Base-by-base conservation (phyloP, 441 rosid species). In the Populus trichocarpa region DNA sequence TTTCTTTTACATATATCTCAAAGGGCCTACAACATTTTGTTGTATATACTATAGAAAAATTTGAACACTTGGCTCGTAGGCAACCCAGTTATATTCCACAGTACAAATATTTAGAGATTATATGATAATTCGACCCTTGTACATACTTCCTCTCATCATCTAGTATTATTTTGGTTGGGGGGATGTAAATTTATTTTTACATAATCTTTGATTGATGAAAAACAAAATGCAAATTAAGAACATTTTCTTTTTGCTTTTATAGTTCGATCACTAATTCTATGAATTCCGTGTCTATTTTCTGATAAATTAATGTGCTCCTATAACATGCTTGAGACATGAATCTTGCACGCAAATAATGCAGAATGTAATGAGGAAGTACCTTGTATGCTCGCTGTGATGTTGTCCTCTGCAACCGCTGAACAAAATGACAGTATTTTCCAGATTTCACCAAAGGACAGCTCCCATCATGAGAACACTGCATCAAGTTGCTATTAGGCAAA, bases 401-500 rank as follows among this genome's bases (percentile, higher is more conserved):
- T 69, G 98, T 96, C 85, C 99, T 90, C 87, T 94, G 94, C 88
- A 94, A 81, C 46, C 95, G 93, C 85, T 96, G 98, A 80, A 85
- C 95, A 83, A 94, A 94, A 88, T 96, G 99, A 79, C 97, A 94
- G 80, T 92, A 96, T 81, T 96, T 96, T 77, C 82, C 94, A 53
- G 95, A 85, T 72, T 91, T 92, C 82, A 85, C 93, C 88, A 94
- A 79, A 18, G 97, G 93, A 80, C 98, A 96, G 26, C 50, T 84
- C 73, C 99, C 98, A 79, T 94, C 98, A 85, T 96, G 98, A 79
- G 99, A 89, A 84, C 99, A 94, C 97, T 94, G 87, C 83, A 85
- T 71, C 69, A 81, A 33, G 68, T 33, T 76, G 69, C 70, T 61
- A 20, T 75, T 75, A 81, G 70, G 67, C 63, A 50, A 78, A 63